Percentiles rank a stretch among this genome's conserved stretches.
phyloP scores from a whole-genome alignment of 2,329 filamentous ascomycete species.

The Calonectria henricotiae region DNA sequence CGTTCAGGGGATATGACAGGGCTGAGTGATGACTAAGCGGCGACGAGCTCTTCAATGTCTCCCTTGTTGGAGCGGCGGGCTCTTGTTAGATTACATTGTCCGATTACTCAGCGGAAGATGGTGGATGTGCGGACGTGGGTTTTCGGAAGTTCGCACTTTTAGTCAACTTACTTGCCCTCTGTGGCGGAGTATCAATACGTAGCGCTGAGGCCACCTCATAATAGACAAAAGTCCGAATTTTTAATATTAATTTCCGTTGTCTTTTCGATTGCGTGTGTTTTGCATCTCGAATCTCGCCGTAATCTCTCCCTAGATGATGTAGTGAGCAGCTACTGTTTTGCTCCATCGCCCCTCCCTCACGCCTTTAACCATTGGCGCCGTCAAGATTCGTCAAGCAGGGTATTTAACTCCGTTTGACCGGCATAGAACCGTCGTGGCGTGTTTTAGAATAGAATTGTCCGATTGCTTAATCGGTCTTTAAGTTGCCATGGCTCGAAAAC shows the following conservation, averaged over 20 bases:
- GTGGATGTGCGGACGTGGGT: not conserved
- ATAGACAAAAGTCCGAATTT: not conserved
- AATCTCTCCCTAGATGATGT: not conserved
- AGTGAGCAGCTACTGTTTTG: too few species aligned
- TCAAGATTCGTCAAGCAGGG: not conserved
- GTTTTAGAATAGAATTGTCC: not conserved
- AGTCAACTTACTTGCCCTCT: not conserved
- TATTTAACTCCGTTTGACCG: not conserved
- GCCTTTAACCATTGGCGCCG: not conserved
- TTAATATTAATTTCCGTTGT: slow-evolving; percentile 8
- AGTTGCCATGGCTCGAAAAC: slow-evolving; percentile 7
- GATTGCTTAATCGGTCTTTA: slow-evolving; percentile 12
- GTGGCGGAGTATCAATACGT: not conserved
- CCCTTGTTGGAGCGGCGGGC: not conserved
- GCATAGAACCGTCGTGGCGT: not conserved
- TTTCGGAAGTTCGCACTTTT: slow-evolving; percentile 1
- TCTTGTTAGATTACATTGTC: not conserved
- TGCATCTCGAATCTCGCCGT: not conserved
- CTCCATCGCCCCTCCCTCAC: not conserved
- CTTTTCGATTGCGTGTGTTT: not conserved
- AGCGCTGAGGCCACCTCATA: slow-evolving; percentile 6
- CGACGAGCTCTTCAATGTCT: not conserved
- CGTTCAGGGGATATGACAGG: not conserved
- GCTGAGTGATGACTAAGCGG: slow-evolving; percentile 1
- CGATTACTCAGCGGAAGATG: slow-evolving; percentile 7